Evolutionary conservation across 768 basidiomycete species (phyloP).

Genomic region (Agrocybe praecox): DNA sequence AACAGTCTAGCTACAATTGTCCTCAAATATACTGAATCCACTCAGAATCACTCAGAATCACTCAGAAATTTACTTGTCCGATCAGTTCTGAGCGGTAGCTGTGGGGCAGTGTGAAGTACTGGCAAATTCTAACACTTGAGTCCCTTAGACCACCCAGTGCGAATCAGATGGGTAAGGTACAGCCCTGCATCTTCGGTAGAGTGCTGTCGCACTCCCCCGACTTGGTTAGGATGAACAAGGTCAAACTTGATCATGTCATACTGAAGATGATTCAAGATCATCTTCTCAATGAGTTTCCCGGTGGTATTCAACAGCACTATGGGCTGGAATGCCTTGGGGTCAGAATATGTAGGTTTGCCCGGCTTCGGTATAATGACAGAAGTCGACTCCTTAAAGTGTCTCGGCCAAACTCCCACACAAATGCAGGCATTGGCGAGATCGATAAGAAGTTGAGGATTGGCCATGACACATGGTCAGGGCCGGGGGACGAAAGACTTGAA

Average conservation of each 20-base stretch:
- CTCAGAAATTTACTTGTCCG: no score
- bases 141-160: conserved; percentile 17
- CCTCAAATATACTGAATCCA: no score
- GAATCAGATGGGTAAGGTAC: conserved; percentile 17
- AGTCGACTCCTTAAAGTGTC: conserved; percentile 12
- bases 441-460: background rate
- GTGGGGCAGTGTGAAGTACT: no score
- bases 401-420: conserved; percentile 1
- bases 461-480: background rate
- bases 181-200: conserved; percentile 23
- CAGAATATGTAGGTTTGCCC: conserved; percentile 7
- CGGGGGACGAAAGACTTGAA: no score
- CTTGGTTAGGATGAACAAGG: conserved; percentile 6
- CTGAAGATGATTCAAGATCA: conserved; percentile 7
- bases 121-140: background rate
- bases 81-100: no score
- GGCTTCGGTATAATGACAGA: conserved; percentile 18
- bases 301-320: conserved; percentile 13
- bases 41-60: no score
- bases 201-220: conserved; percentile 5
- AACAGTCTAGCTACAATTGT: no score
- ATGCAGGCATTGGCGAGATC: conserved; percentile 3
- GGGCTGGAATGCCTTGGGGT: conserved; percentile 9
- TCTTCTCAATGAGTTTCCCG: conserved; percentile 14
- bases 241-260: background rate